Base-by-base conservation (phyloP, 2,329 filamentous ascomycete genomes). In the Exophiala aquamarina region DNA sequence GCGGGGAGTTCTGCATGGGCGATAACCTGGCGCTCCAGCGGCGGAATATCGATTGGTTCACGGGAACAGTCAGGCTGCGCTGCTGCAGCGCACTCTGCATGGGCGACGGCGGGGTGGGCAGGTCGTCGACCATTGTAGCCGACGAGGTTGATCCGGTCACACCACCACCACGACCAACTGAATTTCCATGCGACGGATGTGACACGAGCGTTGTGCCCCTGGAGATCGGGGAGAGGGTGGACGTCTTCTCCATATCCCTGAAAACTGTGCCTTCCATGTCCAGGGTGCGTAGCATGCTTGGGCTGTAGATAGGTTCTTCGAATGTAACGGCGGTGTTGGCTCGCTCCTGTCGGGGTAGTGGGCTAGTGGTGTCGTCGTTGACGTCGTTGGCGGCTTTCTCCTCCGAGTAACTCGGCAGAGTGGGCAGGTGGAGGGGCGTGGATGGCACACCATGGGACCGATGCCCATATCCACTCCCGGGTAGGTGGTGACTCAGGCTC, bases 251-350 rank as follows among this genome's bases (percentile, higher is more conserved):
- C 35, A 37, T 37, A n/a, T 37, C 35, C 8, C 35, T 9, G 7
- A 19, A 18, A 19, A 37, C 8, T 7, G 19, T 20, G 4, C 35
- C 35, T 37, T 37, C 35, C 18, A n/a, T 32, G 34, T 45, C 13
- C 47, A 41, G 37, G 13, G 15, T 45, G 13, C 20, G 13, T 20
- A n/a, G 32, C 31, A 9, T 20, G 5, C 5, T 33, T 18, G 17
- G 26, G 17, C 32, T 23, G 19, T 44, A 44, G 5, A 28, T 18
- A 15, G 33, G 47, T 17, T 55, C 52, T 17, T 51, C 52, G 42
- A 55, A 51, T 19, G 40, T 46, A 23, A 55, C 44, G n/a, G n/a
- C n/a, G 6, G 52, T 55, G 21, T 44, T 55, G 18, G 48, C 46
- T 21, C 45, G 41, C 19, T 29, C 19, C 18, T 35, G 44, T 21